Percentiles rank a stretch among this genome's conserved stretches.
These are phyloP conservation scores for Turnera subulata DNA, from an alignment of 345 rosid genomes.

Conservation along the genomic window DNA sequence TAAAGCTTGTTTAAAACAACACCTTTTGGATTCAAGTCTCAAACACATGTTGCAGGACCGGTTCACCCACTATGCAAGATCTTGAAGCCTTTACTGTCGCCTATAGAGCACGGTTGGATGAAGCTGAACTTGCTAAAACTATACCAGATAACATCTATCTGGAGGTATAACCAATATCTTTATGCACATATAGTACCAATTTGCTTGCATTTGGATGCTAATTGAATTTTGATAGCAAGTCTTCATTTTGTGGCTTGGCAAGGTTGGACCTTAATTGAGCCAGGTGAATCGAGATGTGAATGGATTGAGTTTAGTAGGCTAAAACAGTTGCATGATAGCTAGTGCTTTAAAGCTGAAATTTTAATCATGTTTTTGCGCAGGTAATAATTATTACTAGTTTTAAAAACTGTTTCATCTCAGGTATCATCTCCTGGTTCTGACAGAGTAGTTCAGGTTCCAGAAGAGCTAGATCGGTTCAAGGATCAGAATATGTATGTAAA, in stretches of 20 bases:
- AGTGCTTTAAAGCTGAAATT: conserved; percentile 2
- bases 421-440: conserved; percentile 93
- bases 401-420: conserved; percentile 30
- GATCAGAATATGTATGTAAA: conserved; percentile 69
- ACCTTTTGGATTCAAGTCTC: conserved; percentile 18
- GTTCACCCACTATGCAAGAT: conserved; percentile 78
- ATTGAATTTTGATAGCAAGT: not conserved
- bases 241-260: not conserved
- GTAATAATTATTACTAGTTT: no score
- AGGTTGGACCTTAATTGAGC: not conserved
- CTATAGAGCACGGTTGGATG: conserved; percentile 57
- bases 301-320: conserved; percentile 4
- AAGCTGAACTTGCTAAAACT: conserved; percentile 63
- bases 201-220: not conserved
- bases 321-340: conserved; percentile 3
- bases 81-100: conserved; percentile 62
- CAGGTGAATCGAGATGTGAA: not conserved
- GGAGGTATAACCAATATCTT: no score
- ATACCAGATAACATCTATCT: conserved; percentile 55
- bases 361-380: conserved; percentile 8
- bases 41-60: conserved; percentile 37
- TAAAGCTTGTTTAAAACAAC: no score
- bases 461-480: conserved; percentile 74
- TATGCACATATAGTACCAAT: not conserved
- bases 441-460: conserved; percentile 71